phyloP scores from a whole-genome alignment of 2,329 filamentous ascomycete species.

The Colletotrichum horii region DNA sequence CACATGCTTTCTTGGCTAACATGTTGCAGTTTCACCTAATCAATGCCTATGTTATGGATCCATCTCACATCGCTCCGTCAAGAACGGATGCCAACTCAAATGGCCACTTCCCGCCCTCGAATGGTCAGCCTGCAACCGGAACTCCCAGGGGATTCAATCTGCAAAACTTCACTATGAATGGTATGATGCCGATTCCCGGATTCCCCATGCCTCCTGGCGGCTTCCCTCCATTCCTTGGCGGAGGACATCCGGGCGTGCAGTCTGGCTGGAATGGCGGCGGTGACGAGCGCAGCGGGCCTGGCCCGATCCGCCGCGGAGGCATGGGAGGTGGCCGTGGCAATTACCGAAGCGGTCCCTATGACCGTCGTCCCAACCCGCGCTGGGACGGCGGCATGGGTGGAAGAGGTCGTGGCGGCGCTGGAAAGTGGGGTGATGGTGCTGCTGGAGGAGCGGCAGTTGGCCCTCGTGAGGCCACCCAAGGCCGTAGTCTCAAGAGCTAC shows the following conservation, averaged over 20 bases:
- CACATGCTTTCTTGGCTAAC: constrained; percentile 35
- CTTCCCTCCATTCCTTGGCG: constrained; percentile 61
- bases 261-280: constrained; percentile 55
- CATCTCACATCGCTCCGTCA: constrained; percentile 91
- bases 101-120: constrained; percentile 87
- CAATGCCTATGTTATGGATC: constrained; percentile 93
- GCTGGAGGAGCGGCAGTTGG: constrained; percentile 80
- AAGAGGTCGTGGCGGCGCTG: constrained; percentile 55
- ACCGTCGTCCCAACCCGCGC: constrained; percentile 66
- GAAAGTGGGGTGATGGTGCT: constrained; percentile 74
- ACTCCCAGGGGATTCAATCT: constrained; percentile 94
- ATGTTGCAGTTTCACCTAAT: constrained; percentile 77
- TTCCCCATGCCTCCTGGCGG: constrained; percentile 57
- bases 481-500: constrained; percentile 93
- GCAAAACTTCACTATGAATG: constrained; percentile 69
- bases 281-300: constrained; percentile 63
- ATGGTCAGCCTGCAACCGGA: constrained; percentile 76
- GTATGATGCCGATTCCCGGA: constrained; percentile 63
- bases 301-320: constrained; percentile 73
- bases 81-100: constrained; percentile 94
- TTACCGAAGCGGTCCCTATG: constrained; percentile 75
- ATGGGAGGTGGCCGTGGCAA: constrained; percentile 55
- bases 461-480: constrained; percentile 89
- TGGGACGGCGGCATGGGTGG: constrained; percentile 56
- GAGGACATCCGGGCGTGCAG: constrained; percentile 45